Conservation (phyloP, 192 early-diverging fungal genomes). For the Umbelopsis vinacea region DNA sequence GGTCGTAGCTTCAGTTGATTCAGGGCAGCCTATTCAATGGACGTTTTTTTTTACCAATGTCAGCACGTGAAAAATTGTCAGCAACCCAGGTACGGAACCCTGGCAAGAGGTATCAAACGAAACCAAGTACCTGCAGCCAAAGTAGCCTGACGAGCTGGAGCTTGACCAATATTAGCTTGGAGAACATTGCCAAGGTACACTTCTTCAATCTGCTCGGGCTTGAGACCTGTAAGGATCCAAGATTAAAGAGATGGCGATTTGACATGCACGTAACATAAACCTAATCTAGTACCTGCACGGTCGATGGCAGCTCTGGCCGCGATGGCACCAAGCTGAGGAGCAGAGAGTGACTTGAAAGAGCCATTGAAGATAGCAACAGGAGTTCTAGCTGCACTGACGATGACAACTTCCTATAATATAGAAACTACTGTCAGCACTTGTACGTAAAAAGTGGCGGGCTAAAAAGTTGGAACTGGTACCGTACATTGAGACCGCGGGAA, state of each 20-base stretch:
- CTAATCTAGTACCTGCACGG: slow-evolving; percentile 65
- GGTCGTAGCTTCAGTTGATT: slow-evolving; percentile 90
- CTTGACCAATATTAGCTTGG: slow-evolving; percentile 86
- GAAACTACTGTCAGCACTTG: not conserved
- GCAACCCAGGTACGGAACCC: not conserved
- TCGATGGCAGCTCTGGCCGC: slow-evolving; percentile 87
- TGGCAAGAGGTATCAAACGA: not conserved
- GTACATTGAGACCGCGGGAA: slow-evolving; percentile 17
- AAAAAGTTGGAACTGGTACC: not conserved
- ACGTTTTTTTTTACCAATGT: no score
- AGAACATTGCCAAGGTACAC: slow-evolving; percentile 97
- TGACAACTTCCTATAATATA: slow-evolving; percentile 55
- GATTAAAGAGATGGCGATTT: not conserved
- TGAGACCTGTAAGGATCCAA: slow-evolving; percentile 53
- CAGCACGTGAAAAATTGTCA: slow-evolving; percentile 19
- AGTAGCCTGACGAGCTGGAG: slow-evolving; percentile 91
- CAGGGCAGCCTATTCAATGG: slow-evolving; percentile 52
- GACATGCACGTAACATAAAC: not conserved
- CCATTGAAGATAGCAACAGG: slow-evolving; percentile 94
- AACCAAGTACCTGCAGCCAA: slow-evolving; percentile 67
- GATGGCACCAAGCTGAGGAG: slow-evolving; percentile 83
- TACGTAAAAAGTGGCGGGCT: no score
- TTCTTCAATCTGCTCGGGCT: slow-evolving; percentile 87
- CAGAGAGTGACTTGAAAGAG: slow-evolving; percentile 79
- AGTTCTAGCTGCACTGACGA: slow-evolving; percentile 80